A percentile compares a stretch with the other conserved stretches of the same genome.
phyloP scores from a whole-genome alignment of 2,329 filamentous ascomycete genomes.

The Aspergillus jensenii region DNA sequence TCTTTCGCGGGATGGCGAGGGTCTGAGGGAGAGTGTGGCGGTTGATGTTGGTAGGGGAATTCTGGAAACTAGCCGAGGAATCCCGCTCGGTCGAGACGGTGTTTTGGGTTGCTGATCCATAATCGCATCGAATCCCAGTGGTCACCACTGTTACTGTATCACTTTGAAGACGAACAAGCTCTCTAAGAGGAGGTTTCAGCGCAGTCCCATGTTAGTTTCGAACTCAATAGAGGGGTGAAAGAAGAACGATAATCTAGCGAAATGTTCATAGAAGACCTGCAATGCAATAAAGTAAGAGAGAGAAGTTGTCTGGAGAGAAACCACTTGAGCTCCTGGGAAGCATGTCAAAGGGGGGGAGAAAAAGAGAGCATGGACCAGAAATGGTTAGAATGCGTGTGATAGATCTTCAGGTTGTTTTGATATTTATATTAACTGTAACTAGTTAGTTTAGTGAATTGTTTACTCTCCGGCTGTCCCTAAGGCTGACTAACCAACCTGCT shows the following conservation, averaged over 20 bases:
- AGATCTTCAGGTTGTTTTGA: neutral
- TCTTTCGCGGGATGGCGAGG: conserved; percentile 50
- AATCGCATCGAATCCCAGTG: conserved; percentile 5
- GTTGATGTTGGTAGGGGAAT: conserved; percentile 51
- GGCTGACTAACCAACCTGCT: neutral
- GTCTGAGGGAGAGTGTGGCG: conserved; percentile 42
- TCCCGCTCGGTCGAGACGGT: conserved; percentile 34
- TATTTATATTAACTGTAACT: neutral
- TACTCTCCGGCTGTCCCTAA: neutral
- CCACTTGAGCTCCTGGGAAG: neutral
- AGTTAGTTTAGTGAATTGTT: neutral
- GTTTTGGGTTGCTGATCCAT: conserved; percentile 38
- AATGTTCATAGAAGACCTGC: neutral
- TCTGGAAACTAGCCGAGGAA: conserved; percentile 54
- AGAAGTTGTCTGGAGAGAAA: neutral
- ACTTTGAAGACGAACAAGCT: neutral
- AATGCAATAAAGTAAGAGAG: neutral
- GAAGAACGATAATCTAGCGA: neutral
- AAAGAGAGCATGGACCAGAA: neutral
- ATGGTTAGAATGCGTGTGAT: conserved; percentile 6
- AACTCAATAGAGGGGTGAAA: neutral
- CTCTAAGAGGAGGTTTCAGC: neutral
- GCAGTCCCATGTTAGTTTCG: conserved; percentile 3
- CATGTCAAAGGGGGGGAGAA: neutral
- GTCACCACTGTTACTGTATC: neutral